Evolutionary conservation across 2,329 filamentous ascomycete genomes (phyloP).

Genomic region (Penicillium sp.): DNA sequence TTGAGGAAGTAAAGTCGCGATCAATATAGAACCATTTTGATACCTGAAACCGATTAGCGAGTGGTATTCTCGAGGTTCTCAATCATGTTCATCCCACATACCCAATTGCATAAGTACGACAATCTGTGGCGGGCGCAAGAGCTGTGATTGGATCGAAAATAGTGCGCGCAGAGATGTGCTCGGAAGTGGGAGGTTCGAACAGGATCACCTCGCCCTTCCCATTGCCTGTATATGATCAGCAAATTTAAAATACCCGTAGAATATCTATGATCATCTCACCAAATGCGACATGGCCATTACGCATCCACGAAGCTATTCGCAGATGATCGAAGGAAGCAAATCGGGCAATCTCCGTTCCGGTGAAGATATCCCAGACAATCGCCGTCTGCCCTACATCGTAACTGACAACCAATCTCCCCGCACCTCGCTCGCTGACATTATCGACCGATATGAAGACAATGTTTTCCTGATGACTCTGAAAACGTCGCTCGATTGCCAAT

Average conservation of each 20-base stretch:
- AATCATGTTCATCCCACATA: conserved; percentile 45
- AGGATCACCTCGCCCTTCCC: conserved; percentile 88
- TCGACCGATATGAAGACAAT: conserved; percentile 83
- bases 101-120: conserved; percentile 94
- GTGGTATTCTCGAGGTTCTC: not conserved
- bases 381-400: conserved; percentile 88
- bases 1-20: conserved; percentile 82
- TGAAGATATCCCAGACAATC: conserved; percentile 95
- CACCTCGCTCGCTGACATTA: conserved; percentile 82
- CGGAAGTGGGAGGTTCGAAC: conserved; percentile 88
- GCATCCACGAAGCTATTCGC: conserved; percentile 87
- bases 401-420: conserved; percentile 83
- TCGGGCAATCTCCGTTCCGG: conserved; percentile 83
- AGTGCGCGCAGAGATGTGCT: conserved; percentile 86
- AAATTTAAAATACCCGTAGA: conserved; percentile 1
- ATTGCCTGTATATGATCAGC: conserved; percentile 62
- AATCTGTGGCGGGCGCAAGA: conserved; percentile 82
- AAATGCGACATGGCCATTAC: conserved; percentile 94
- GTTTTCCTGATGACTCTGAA: conserved; percentile 78
- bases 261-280: conserved; percentile 55
- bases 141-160: conserved; percentile 96
- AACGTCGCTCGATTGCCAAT: conserved; percentile 80
- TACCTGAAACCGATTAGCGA: conserved; percentile 57
- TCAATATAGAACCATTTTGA: conserved; percentile 87
- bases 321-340: conserved; percentile 89